Base-by-base conservation (phyloP, 129 eudicot species). In the Saussurea involucrata region DNA sequence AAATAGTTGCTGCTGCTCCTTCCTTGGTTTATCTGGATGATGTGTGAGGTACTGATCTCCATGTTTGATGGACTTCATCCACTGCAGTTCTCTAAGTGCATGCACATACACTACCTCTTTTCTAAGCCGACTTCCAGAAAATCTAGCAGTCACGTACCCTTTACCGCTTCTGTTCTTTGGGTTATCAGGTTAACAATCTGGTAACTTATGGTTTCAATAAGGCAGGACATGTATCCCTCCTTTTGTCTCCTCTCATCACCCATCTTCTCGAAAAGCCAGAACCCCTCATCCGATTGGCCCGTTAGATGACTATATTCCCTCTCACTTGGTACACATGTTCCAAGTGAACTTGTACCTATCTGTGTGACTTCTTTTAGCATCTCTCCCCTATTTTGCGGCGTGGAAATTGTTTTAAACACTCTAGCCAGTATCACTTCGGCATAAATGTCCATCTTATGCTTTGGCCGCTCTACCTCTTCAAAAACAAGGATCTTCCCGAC, bases 401-500 rank as follows among this genome's bases (percentile, higher is more conserved):
- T 94, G 46, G 98, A 91, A 42, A 97, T 94, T 36, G 97, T 94
- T 74, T 94, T 94, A 85, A 94, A 94, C 83, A 94, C 67, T 72
- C 98, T 93, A 22, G 97, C 98, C 80, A 91, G 98, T 81, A 94
- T 94, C 66, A 94, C 98, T 86, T 94, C 91, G 15, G 98, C 98
- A 87, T 94, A 97, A 81, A 94, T 94, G 15, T 97, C 98, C 98
- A 89, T 94, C 68, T 94, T 94, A 87, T 94, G 98, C 68, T 91
- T 94, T 0, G 98, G 96, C 24, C 97, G 95, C 63, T 91, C 98
- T 17, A 94, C 98, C 80, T 94, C 98, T 83, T 94, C 98, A 71
- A 94, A 29, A 29, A n/a, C n/a, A n/a, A n/a, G n/a, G n/a, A n/a
- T 4, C 32, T 4, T 29, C 32, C 32, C 32, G 4, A 29, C 32